Conservation (phyloP, 768 basidiomycete genomes). For the Leucocoprinus sp. region DNA sequence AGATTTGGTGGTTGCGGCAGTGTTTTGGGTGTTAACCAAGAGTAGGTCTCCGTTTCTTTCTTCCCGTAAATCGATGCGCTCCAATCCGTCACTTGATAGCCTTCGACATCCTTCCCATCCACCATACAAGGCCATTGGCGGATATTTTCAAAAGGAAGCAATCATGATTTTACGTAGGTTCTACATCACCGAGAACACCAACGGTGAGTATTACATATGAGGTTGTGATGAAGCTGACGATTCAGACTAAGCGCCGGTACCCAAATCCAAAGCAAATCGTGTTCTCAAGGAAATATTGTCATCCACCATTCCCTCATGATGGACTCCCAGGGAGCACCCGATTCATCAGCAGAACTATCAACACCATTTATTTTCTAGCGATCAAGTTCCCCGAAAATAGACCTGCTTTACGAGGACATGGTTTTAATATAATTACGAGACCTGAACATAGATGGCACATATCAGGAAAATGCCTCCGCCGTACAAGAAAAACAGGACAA, state of each 20-base stretch:
- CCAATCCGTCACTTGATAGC: slow-evolving; percentile 27
- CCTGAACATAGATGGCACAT: too few species aligned
- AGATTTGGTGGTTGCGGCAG: slow-evolving; percentile 96
- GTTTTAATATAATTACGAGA: too few species aligned
- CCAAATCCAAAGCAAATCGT: slow-evolving; percentile 81
- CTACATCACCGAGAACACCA: slow-evolving; percentile 88
- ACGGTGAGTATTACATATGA: slow-evolving; percentile 44
- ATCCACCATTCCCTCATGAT: slow-evolving; percentile 6
- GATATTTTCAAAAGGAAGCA: slow-evolving; percentile 73
- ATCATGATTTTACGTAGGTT: slow-evolving; percentile 83
- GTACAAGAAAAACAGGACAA: neutral
- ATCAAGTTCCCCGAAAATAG: too few species aligned
- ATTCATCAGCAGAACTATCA: too few species aligned
- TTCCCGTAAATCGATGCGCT: neutral
- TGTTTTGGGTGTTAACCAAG: slow-evolving; percentile 78
- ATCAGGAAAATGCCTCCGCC: neutral
- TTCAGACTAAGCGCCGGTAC: slow-evolving; percentile 62
- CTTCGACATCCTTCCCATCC: slow-evolving; percentile 67
- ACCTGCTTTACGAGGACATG: too few species aligned
- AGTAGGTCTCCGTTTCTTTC: slow-evolving; percentile 34
- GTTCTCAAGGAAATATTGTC: slow-evolving; percentile 71
- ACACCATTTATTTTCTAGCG: neutral
- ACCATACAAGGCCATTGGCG: slow-evolving; percentile 65
- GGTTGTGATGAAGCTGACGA: slow-evolving; percentile 7
- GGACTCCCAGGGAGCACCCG: neutral